Conservation (phyloP, 768 basidiomycete genomes). For the Rhizopogon vinicolor region DNA sequence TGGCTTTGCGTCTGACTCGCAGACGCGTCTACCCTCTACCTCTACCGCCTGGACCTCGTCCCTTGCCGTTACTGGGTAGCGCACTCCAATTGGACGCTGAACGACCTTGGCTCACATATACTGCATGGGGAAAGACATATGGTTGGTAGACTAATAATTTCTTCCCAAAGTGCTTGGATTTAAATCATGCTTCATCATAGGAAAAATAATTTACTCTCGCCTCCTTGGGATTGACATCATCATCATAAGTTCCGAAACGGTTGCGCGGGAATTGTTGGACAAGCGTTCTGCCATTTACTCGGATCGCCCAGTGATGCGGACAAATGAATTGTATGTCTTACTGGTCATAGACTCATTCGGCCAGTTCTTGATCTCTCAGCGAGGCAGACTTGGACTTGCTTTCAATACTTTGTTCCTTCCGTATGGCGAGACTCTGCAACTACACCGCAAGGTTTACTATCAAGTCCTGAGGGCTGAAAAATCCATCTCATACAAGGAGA, state of each 20-base stretch:
- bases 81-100: slow-evolving; percentile 7
- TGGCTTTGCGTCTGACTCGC: background rate
- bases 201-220: background rate
- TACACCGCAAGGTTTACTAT: slow-evolving; percentile 8
- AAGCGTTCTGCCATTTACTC: background rate
- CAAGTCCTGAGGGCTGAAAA: slow-evolving; percentile 4
- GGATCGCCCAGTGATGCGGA: background rate
- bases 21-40: background rate
- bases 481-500: background rate
- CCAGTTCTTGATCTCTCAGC: too few species aligned
- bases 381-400: slow-evolving; percentile 4
- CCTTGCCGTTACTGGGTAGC: slow-evolving; percentile 7
- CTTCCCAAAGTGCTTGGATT: background rate
- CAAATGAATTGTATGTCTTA: background rate
- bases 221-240: background rate
- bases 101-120: slow-evolving; percentile 14
- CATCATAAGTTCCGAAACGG: background rate
- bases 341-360: background rate
- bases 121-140: slow-evolving; percentile 16
- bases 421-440: slow-evolving; percentile 9
- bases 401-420: slow-evolving; percentile 9
- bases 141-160: slow-evolving; percentile 3
- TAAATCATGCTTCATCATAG: background rate
- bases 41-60: slow-evolving; percentile 9
- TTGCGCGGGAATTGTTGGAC: background rate